These are phyloP conservation scores for Ustilago xerochloae DNA, from an alignment of 1,284 basidiomycete species.

Conservation along the genomic window DNA sequence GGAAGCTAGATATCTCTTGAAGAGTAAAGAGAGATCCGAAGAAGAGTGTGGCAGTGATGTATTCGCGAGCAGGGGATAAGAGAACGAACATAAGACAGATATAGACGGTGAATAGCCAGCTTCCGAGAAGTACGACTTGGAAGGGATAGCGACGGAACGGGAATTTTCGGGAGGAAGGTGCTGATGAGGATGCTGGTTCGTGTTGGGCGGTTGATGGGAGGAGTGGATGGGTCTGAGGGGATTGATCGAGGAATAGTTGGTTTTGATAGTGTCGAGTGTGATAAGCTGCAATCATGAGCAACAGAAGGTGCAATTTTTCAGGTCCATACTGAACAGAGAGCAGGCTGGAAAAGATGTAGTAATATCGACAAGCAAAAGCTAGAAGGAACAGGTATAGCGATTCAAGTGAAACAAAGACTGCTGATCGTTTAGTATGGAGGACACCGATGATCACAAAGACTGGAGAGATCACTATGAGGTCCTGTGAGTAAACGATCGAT, in stretches of 20 bases:
- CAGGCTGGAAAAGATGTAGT: background rate
- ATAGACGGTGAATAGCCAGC: background rate
- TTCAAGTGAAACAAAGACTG: background rate
- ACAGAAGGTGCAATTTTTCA: background rate
- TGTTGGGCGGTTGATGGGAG: background rate
- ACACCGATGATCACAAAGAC: background rate
- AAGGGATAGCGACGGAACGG: background rate
- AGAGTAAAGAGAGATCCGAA: too few relatives aligned
- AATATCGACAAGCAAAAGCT: background rate
- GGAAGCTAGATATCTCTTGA: background rate
- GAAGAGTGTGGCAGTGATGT: too few relatives aligned
- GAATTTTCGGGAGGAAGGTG: background rate
- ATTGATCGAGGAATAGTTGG: background rate
- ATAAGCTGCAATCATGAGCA: background rate
- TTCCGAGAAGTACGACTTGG: background rate
- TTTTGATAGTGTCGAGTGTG: background rate
- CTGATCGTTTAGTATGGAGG: background rate
- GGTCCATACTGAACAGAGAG: background rate
- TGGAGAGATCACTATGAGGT: background rate
- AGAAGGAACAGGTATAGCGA: background rate
- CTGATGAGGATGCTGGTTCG: background rate
- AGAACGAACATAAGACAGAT: background rate
- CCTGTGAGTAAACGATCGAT: background rate
- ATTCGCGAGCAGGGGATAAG: background rate
- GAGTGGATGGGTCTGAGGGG: background rate